A percentile compares a stretch with the other conserved stretches of the same genome.
Evolutionary conservation across 768 basidiomycete species (phyloP).

Genomic region (Suillus spraguei): DNA sequence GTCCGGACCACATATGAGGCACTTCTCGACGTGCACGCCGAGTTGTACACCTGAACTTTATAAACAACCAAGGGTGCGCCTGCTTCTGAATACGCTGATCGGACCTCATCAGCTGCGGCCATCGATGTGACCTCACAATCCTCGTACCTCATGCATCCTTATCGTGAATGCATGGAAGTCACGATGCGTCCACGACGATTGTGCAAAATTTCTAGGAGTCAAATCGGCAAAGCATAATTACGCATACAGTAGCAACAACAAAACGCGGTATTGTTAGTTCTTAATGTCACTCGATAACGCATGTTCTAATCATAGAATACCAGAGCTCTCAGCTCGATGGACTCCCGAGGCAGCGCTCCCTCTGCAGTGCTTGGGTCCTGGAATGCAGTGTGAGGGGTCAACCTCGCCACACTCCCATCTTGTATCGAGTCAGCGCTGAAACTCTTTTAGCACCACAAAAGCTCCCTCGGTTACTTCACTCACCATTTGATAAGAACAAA

Average conservation of each 20-base stretch:
- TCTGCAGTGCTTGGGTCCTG: constrained; percentile 37
- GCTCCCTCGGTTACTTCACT: constrained; percentile 8
- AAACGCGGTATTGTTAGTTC: background rate
- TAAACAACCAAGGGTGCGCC: background rate
- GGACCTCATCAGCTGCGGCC: background rate
- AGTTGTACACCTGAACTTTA: background rate
- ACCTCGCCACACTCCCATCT: constrained; percentile 35
- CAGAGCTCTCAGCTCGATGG: constrained; percentile 36
- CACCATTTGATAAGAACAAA: constrained; percentile 52
- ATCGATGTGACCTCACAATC: background rate
- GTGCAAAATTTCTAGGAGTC: background rate
- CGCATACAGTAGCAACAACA: background rate
- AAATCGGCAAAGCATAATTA: background rate
- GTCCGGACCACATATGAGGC: no score
- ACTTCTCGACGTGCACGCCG: background rate
- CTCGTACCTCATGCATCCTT: background rate
- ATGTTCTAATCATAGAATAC: background rate
- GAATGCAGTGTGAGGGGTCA: constrained; percentile 39
- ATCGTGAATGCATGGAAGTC: background rate
- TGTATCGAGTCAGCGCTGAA: constrained; percentile 37
- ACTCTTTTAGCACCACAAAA: background rate
- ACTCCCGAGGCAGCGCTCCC: constrained; percentile 34
- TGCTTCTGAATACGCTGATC: background rate
- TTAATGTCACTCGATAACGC: background rate
- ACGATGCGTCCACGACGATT: background rate